These are phyloP conservation scores for Dendrocalamus latiflorus DNA, from an alignment of 202 grass and related monocot genomes.

Conservation along the genomic window DNA sequence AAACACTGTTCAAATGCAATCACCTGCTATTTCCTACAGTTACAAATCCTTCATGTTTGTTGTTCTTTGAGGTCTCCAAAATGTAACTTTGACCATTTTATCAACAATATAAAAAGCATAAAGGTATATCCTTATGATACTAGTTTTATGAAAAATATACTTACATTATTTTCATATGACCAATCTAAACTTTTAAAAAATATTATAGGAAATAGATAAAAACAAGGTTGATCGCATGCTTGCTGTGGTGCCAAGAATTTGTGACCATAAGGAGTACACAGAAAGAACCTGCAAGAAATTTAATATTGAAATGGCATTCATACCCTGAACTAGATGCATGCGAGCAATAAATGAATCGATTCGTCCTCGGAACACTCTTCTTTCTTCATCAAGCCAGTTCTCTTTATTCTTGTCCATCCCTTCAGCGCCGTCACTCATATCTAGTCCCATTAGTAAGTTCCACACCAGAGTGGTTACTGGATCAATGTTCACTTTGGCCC, in stretches of 20 bases:
- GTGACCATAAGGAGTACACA: neutral
- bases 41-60: too few species aligned
- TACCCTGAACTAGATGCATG: conserved; percentile 98
- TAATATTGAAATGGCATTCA: conserved; percentile 13
- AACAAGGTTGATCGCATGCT: neutral
- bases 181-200: conserved; percentile 18
- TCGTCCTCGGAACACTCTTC: conserved; percentile 67
- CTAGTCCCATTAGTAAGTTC: conserved; percentile 75
- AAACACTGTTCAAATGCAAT: too few species aligned
- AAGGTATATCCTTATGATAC: neutral
- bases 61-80: neutral
- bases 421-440: conserved; percentile 39
- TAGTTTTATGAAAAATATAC: conserved; percentile 7
- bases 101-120: neutral
- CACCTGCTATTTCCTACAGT: too few species aligned
- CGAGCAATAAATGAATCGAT: conserved; percentile 88
- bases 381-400: conserved; percentile 80
- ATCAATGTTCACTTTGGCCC: conserved; percentile 72
- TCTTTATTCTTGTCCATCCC: conserved; percentile 58
- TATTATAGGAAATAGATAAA: neutral
- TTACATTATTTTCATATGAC: neutral
- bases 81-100: neutral
- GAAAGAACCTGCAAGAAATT: conserved; percentile 26
- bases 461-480: conserved; percentile 74
- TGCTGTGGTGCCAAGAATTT: neutral